Evolutionary conservation across 495 filamentous ascomycete genomes (phyloP), one percentile per base, ranked within the genome.

Genomic region (Penicillium egyptiacum): DNA sequence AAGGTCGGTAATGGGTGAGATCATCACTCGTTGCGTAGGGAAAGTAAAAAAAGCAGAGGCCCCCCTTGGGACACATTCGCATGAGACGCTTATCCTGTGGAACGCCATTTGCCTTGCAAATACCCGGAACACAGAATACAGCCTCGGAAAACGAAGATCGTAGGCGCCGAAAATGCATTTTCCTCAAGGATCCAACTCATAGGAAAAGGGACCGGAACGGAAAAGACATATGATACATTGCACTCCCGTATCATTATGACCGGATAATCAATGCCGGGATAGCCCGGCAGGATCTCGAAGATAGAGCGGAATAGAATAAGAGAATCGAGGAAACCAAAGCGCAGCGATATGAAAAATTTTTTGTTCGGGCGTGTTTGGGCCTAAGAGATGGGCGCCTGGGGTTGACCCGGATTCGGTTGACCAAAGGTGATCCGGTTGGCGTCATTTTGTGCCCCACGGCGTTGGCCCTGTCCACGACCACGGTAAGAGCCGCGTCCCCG

Each of bases 381-480:
- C 67, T 43, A 67, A 48, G 57, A 73, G 65, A 60, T 44, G 2
- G 75, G 67, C 3, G 72, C 57, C 23, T 72, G 75, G 2, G 76
- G 52, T 76, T 75, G 56, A 62, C 58, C 26, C 61, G 60, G 40
- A 63, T 49, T 30, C 72, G 70, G 46, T 30, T 70, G 68, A 41
- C 66, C 33, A 53, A 63, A 40, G 22, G 57, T 53, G n/a, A 66
- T 62, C 58, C 61, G 70, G 57, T 70, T 70, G 40, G 57, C 40
- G 44, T 78, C 72, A 59, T 67, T 62, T 7, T 67, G 68, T 11
- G 65, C 49, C 37, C 68, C 71, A 59, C 77, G 75, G 6, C 77
- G 77, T 45, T 71, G 75, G 45, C 75, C 76, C 48, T 77, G 76
- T 26, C 77, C 77, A 46, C 77, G 73, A 47, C 70, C 77, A 51